Base-by-base conservation (phyloP, 2,329 filamentous ascomycete species). In the Tolypocladium tundrense region DNA sequence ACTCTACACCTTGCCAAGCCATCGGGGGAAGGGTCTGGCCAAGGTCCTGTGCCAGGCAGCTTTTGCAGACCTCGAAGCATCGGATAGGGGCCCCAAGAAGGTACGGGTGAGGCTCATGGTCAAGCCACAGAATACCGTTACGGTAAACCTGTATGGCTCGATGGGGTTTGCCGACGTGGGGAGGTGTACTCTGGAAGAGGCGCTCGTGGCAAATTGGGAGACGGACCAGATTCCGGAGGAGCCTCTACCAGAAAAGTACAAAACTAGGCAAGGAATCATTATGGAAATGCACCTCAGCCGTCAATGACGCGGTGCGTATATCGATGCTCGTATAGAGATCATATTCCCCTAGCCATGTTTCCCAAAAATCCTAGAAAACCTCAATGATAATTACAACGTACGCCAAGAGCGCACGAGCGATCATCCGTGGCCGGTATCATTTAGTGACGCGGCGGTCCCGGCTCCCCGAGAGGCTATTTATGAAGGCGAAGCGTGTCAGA, bases 11-110 rank as follows among this genome's bases (percentile, higher is more conserved):
- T 40, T 62, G 14, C 59, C 61, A 9, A 33, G 39, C 2, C 61
- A 63, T 41, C 53, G 59, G 7, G 60, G 61, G 3, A 55, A 58
- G 50, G 59, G 59, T 6, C 48, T 61, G 33, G 61, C 53, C 21
- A 42, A 42, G 14, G 21, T 53, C 37, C 54, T 63, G 19, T 63
- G 61, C 37, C 42, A 53, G 39, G 45, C n/a, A 11, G 54, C 60
- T 4, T 59, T 62, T 21, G 42, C 54, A 51, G 57, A 57, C 60
- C 57, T 63, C 2, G 7, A 9, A 33, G 37, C 14, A 51, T 24
- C 45, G 9, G 21, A 16, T 2, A 3, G n/a, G n/a, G 45, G 45
- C 5, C 45, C 45, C 2, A 31, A 14, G 9, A 10, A 27, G 45
- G 45, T 50, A 11, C 45, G 45, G 4, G 45, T 50, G 2, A 21